Percentiles rank a stretch among this genome's conserved stretches.
Evolutionary conservation across 345 rosid species (phyloP).

Genomic region (Corchorus olitorius): DNA sequence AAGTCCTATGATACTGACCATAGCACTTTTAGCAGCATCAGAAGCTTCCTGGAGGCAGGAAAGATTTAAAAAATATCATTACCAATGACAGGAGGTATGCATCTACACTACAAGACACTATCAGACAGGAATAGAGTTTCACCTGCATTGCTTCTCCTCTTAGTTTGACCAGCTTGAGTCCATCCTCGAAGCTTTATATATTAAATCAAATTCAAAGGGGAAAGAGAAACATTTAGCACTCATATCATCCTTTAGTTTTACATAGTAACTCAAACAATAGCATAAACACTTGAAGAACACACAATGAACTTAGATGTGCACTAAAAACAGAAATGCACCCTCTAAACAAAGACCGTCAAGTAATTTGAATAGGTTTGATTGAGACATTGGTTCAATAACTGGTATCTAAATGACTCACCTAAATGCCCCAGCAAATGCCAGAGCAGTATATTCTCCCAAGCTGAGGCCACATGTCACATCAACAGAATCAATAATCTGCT

Average conservation of each 20-base stretch:
- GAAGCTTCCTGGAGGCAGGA: slow-evolving; percentile 76
- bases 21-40: slow-evolving; percentile 92
- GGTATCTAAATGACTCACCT: slow-evolving; percentile 46
- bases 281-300: neutral
- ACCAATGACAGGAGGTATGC: slow-evolving; percentile 10
- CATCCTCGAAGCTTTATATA: slow-evolving; percentile 82
- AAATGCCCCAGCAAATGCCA: slow-evolving; percentile 95
- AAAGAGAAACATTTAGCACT: slow-evolving; percentile 21
- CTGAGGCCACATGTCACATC: slow-evolving; percentile 97
- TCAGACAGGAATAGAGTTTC: slow-evolving; percentile 15
- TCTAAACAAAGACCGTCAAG: neutral
- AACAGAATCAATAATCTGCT: slow-evolving; percentile 80
- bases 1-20: slow-evolving; percentile 95
- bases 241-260: neutral
- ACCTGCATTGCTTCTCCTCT: slow-evolving; percentile 99
- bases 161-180: slow-evolving; percentile 91
- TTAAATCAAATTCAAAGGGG: slow-evolving; percentile 24
- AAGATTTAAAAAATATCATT: neutral
- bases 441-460: slow-evolving; percentile 97
- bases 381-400: neutral
- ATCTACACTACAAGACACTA: neutral
- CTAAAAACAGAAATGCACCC: neutral
- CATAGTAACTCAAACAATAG: neutral
- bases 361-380: neutral
- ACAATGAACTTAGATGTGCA: neutral